Evolutionary conservation across 1,139 yeast species (phyloP), one percentile per base, ranked within the genome.

Genomic region (Geotrichum siamense): DNA sequence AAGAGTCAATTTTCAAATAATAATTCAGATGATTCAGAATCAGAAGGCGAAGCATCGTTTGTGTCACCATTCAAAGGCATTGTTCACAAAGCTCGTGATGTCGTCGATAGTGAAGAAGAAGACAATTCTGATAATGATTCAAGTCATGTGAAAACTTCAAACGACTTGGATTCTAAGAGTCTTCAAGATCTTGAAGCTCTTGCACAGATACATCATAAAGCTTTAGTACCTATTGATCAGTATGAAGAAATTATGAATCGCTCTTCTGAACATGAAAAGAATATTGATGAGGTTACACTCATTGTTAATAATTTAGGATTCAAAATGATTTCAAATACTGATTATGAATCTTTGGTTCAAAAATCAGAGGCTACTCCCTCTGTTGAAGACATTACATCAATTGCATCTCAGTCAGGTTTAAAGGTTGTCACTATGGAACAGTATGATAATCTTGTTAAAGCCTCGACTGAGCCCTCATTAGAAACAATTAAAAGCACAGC

Each of bases 201-300:
- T 53, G 81, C 80, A 1, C 62, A 67, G 22, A 68, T 68, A 16
- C 70, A 76, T 49, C 70, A 73, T 33, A 57, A 78, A 48, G 71
- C 74, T 6, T 53, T 76, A n/a, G 51, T 80, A 19, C 69, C 81
- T 2, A 55, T 60, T 39, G 74, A 69, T 1, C 74, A 73, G 48
- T 76, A 70, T 45, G 69, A 71, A 1, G 50, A 42, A 3, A 48
- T 47, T 9, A 28, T 41, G 10, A 38, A 27, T 21, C 22, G 9
- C 6, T 15, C 53, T 16, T 41, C 51, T 16, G 53, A 53, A 2
- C 23, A 32, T 3, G 42, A 48, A 16, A 56, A 49, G 32, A 44
- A 58, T 1, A 38, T 39, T n/a, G 51, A 51, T 5, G 53, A 57
- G 25, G 38, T 50, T 19, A 38, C 27, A 12, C 15, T 15, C n/a